Conservation (phyloP, 1,284 basidiomycete species). For the Moniliophthora roreri region DNA sequence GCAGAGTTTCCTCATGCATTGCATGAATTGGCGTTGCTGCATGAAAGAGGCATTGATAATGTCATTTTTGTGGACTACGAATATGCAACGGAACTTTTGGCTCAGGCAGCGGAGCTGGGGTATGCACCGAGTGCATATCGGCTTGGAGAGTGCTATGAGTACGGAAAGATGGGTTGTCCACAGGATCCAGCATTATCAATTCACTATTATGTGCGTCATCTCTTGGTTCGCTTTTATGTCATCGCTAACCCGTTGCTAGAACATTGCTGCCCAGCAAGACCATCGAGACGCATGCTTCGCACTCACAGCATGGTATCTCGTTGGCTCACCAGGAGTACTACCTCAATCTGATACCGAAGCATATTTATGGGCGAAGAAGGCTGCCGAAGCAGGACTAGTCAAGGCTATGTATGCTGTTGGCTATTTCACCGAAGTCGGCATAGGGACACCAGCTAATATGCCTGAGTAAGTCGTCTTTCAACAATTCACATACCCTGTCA, state of each 20-base stretch:
- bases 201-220: conserved; percentile 88
- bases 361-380: conserved; percentile 91
- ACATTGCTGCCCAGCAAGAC: conserved; percentile 96
- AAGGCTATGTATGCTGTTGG: conserved; percentile 98
- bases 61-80: conserved; percentile 96
- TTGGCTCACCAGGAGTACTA: conserved; percentile 95
- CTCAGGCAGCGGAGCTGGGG: conserved; percentile 93
- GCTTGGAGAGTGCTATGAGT: conserved; percentile 98
- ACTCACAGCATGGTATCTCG: conserved; percentile 98
- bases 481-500: background rate
- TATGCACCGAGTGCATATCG: conserved; percentile 97
- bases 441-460: conserved; percentile 73
- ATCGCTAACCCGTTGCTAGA: conserved; percentile 47
- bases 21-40: conserved; percentile 92
- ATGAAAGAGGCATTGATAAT: conserved; percentile 95
- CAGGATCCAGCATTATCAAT: conserved; percentile 96
- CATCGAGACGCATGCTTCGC: conserved; percentile 98
- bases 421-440: conserved; percentile 95
- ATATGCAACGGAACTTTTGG: conserved; percentile 92
- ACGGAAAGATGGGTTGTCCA: conserved; percentile 98
- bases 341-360: conserved; percentile 99
- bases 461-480: conserved; percentile 54
- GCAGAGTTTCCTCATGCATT: conserved; percentile 96
- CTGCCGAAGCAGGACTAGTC: conserved; percentile 84
- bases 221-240: conserved; percentile 11